Evolutionary conservation across 768 basidiomycete genomes (phyloP), one percentile per base, ranked within the genome.

Genomic region (Phaeolepiota aurea): DNA sequence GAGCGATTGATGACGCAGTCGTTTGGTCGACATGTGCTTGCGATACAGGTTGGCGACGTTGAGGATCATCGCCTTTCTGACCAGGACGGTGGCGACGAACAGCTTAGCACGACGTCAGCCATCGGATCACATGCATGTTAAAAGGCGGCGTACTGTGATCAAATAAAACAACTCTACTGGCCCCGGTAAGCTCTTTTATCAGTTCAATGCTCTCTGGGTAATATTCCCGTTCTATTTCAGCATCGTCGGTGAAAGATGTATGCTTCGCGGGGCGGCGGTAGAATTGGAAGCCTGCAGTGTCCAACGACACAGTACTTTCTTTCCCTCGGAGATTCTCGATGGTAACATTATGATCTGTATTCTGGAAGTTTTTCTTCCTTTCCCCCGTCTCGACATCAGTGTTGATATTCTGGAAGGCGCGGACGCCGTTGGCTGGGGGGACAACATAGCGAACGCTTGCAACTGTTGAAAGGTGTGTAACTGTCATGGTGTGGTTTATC

Each of bases 61-160:
- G 36, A 2, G 46, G 20, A 48, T 35, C 22, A 14, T 42, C 28
- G 13, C 38, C 52, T 4, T 30, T n/a, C 14, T 43, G 32, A 15
- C 42, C 52, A 5, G 50, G 52, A 3, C 45, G 40, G 22, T 40
- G 41, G 3, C 43, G 44, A 12, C 52, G 45, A 31, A 47, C 40
- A 33, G 50, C 50, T 53, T 23, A 18, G 28, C n/a, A n/a, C n/a
- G n/a, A n/a, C n/a, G n/a, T n/a, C n/a, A n/a, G n/a, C n/a, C n/a
- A n/a, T n/a, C n/a, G n/a, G n/a, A n/a, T n/a, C n/a, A n/a, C n/a
- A n/a, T n/a, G n/a, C n/a, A n/a, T n/a, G n/a, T n/a, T n/a, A n/a
- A n/a, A n/a, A n/a, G n/a, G n/a, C 42, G 40, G 48, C 77, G 40
- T 43, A 77, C 79, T 80, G 50, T 81, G 79, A 48, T 81, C 78